Base-by-base conservation (phyloP, 108 stramenopile genomes). In the Cyclotella kingstonii region DNA sequence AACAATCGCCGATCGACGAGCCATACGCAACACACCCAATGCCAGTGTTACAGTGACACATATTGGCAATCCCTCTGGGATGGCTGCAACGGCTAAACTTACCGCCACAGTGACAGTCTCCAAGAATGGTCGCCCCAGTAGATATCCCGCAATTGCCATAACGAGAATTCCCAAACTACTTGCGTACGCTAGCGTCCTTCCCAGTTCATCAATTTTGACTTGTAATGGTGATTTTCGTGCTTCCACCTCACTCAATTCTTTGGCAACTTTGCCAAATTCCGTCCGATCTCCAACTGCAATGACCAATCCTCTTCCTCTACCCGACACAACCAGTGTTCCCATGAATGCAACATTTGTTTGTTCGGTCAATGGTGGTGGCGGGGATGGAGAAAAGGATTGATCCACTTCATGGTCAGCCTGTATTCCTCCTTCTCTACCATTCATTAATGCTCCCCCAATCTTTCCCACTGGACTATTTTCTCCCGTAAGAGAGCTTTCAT, bases 41-140 rank as follows among this genome's bases (percentile, higher is more conserved):
- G 96, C 93, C 59, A 96, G 66, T 0, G 92, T 94, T 9, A 93
- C 90, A 12, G 90, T 90, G 35, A 94, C 86, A 64, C 93, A 95
- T 10, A 95, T 86, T 1, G 95, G 95, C 41, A 95, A 73, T 19
- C 95, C 95, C 70, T 96, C 96, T 27, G 96, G 95, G 51, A 98
- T 97, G 15, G 97, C 97, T n/a, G 97, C 97, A 10, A 98, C 97
- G 5, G 95, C 97, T 17, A 98, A 76, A 66, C 95, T 95, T n/a
- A 99, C 97, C 3, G 96, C 98, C 22, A 97, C 95, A 12, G 90
- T 92, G 23, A 96, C 77, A 15, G 87, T 92, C 53, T 94, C 91
- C 48, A 93, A 61, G 31, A 93, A 83, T 5, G 89, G 84, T 22
- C 92, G 70, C 47, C 95, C 94, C 51, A 92, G 74, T 6, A 87